These are phyloP conservation scores for Chlamydomonas sp. DNA, from an alignment of 139 green algal species.

Conservation along the genomic window DNA sequence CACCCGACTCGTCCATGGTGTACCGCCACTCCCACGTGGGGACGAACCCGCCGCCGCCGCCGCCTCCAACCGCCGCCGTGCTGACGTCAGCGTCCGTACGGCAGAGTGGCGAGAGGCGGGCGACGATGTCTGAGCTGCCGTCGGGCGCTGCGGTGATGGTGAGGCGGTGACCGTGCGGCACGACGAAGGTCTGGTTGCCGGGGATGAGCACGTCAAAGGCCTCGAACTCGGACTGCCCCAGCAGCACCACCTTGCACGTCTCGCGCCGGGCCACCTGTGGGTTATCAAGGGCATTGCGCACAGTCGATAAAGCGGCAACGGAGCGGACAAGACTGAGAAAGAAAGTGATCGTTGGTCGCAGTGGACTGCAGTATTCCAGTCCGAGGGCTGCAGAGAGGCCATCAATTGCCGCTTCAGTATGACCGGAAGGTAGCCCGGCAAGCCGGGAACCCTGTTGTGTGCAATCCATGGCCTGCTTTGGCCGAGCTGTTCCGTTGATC, in stretches of 20 bases:
- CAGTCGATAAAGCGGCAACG: not conserved
- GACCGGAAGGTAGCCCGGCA: no score
- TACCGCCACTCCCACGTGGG: slow-evolving; percentile 36
- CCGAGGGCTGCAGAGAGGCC: no score
- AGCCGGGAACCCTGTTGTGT: no score
- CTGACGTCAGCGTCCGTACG: not conserved
- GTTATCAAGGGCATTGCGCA: not conserved
- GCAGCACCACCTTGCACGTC: slow-evolving; percentile 76
- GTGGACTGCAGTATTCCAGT: no score
- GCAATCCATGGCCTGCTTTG: no score
- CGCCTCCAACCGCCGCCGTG: not conserved
- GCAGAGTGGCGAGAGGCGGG: not conserved
- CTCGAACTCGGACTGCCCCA: slow-evolving; percentile 92
- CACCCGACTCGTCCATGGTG: slow-evolving; percentile 14
- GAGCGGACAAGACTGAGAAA: no score
- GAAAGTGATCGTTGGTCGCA: no score
- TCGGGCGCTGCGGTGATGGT: slow-evolving; percentile 51
- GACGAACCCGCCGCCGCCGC: not conserved
- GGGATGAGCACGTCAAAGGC: slow-evolving; percentile 68
- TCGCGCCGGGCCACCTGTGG: slow-evolving; percentile 71
- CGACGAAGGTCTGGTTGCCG: slow-evolving; percentile 74
- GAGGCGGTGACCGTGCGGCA: slow-evolving; percentile 86
- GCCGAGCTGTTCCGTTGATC: no score
- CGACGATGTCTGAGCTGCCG: not conserved
- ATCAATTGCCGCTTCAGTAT: no score